Conservation (phyloP, 2,329 filamentous ascomycete species). For the Tolypocladium ophioglossoides region DNA sequence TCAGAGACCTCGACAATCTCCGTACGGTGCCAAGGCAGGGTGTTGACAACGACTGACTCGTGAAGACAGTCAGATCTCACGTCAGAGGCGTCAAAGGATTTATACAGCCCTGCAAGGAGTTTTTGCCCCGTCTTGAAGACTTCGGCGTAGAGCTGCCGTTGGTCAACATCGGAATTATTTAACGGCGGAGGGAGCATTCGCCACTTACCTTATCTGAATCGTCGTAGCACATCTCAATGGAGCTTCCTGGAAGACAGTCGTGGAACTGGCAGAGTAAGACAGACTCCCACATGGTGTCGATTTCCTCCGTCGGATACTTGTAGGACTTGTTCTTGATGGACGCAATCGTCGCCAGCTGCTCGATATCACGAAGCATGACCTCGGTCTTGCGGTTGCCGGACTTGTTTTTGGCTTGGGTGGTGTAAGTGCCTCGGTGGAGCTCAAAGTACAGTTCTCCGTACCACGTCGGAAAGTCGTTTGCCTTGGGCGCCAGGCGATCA, state of each 20-base stretch:
- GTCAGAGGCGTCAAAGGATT: slow-evolving; percentile 52
- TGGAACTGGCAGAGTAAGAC: slow-evolving; percentile 94
- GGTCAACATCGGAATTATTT: slow-evolving; percentile 11
- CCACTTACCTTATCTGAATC: slow-evolving; percentile 67
- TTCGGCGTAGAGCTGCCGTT: slow-evolving; percentile 59
- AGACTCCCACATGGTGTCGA: slow-evolving; percentile 92
- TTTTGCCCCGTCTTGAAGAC: slow-evolving; percentile 69
- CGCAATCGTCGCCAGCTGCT: slow-evolving; percentile 77
- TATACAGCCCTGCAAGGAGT: slow-evolving; percentile 59
- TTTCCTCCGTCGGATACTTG: slow-evolving; percentile 86
- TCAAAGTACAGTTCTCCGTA: slow-evolving; percentile 98
- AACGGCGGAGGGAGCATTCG: neutral
- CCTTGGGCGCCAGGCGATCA: slow-evolving; percentile 70
- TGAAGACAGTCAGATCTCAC: slow-evolving; percentile 27
- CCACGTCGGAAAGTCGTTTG: slow-evolving; percentile 78
- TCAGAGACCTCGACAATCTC: slow-evolving; percentile 59
- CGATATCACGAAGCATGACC: slow-evolving; percentile 74
- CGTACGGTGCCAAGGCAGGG: slow-evolving; percentile 72
- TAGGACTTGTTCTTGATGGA: slow-evolving; percentile 64
- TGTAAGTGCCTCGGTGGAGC: slow-evolving; percentile 92
- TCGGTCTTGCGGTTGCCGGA: slow-evolving; percentile 83
- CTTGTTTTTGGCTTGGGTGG: slow-evolving; percentile 96
- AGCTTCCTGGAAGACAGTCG: slow-evolving; percentile 88
- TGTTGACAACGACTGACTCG: slow-evolving; percentile 62
- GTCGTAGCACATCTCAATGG: slow-evolving; percentile 96